phyloP scores from a whole-genome alignment of 345 rosid species.

The Hypericum androsaemum region DNA sequence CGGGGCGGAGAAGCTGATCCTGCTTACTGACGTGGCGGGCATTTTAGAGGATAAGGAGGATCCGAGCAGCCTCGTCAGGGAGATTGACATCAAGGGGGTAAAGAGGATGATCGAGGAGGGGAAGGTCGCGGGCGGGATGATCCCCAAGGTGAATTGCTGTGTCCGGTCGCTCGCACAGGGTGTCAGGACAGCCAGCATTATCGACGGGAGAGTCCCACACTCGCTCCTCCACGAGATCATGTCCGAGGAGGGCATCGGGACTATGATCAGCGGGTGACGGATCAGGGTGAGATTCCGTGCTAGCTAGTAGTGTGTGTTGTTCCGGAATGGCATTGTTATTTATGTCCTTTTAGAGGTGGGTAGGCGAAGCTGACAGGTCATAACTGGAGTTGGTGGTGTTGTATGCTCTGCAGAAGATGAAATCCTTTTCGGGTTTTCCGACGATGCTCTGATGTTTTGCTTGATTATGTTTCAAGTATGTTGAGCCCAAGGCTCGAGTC shows the following conservation, averaged over 20 bases:
- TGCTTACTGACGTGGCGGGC: slow-evolving; percentile 83
- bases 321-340: too few relatives aligned
- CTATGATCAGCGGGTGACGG: slow-evolving; percentile 69
- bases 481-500: too few relatives aligned
- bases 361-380: too few relatives aligned
- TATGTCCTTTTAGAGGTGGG: too few relatives aligned
- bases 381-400: too few relatives aligned
- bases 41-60: slow-evolving; percentile 54
- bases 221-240: slow-evolving; percentile 79
- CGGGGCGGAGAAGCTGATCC: slow-evolving; percentile 82
- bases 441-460: too few relatives aligned
- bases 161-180: slow-evolving; percentile 80
- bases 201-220: slow-evolving; percentile 77
- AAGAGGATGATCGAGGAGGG: slow-evolving; percentile 68
- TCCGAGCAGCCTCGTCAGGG: slow-evolving; percentile 65
- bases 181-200: slow-evolving; percentile 79
- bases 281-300: too few relatives aligned
- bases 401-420: too few relatives aligned
- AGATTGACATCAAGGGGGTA: slow-evolving; percentile 75
- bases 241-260: slow-evolving; percentile 92
- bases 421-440: too few relatives aligned
- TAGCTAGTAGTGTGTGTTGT: too few relatives aligned
- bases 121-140: slow-evolving; percentile 85
- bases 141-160: slow-evolving; percentile 85
- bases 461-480: too few relatives aligned